These are phyloP conservation scores for Emmonsiellopsis sp. DNA, from an alignment of 2,329 filamentous ascomycete species.

Conservation along the genomic window DNA sequence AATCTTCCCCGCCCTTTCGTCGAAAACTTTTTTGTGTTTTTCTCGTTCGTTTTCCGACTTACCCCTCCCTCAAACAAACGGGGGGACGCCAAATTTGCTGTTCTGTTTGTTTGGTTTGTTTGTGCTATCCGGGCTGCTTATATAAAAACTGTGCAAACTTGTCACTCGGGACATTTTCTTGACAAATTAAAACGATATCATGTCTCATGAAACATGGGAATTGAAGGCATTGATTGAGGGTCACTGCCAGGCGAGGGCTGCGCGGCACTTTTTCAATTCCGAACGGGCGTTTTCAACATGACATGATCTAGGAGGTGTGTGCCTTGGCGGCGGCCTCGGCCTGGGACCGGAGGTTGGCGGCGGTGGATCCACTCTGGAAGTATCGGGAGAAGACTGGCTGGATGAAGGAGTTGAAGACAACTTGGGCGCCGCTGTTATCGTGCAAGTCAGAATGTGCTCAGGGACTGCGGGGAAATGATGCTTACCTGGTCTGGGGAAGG, in stretches of 20 bases:
- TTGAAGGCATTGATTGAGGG: conserved; percentile 1
- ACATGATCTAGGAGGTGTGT: conserved; percentile 50
- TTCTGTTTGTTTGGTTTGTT: not conserved
- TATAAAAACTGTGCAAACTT: not conserved
- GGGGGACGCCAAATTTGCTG: not conserved
- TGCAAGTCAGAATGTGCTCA: not conserved
- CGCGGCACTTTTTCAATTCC: not conserved
- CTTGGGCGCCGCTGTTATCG: conserved; percentile 68
- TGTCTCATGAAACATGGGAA: conserved; percentile 3
- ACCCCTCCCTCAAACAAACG: not conserved
- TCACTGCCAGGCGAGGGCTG: not conserved
- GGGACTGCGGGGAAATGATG: conserved; percentile 16
- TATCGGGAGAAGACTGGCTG: conserved; percentile 86
- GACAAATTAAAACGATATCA: conserved; percentile 1
- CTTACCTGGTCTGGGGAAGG: conserved; percentile 86
- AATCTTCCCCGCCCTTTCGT: not conserved
- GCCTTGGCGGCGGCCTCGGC: conserved; percentile 59
- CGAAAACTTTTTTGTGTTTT: not conserved
- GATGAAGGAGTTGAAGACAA: conserved; percentile 94
- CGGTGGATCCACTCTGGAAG: conserved; percentile 69
- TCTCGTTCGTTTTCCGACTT: not conserved
- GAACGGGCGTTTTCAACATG: not conserved
- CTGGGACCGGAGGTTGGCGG: conserved; percentile 80
- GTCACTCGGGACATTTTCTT: not conserved
- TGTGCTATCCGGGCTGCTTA: not conserved